Evolutionary conservation across 352 stramenopile species (phyloP), one percentile per base, ranked within the genome.

Genomic region (Pseudoperonospora humuli): DNA sequence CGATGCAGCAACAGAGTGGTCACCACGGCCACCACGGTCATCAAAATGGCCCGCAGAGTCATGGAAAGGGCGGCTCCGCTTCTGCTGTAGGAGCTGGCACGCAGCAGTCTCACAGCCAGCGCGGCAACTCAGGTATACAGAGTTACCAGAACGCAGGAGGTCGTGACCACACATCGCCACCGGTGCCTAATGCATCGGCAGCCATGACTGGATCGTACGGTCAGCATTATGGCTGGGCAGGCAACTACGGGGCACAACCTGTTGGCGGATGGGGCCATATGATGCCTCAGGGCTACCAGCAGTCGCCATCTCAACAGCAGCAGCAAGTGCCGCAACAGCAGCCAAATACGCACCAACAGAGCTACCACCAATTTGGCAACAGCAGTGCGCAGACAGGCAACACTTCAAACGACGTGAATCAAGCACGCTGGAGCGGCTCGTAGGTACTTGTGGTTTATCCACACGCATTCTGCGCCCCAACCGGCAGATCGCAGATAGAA

Each of bases 241-340:
- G 58, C 10, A 86, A 76, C 44, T 90, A 89, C 37, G 76, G 76
- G 20, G 70, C 52, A 3, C 80, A 89, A 54, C 75, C 81, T 13
- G 70, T 88, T 25, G 78, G 77, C 13, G 75, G 70, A 26, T 87
- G 80, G 68, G 65, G 75, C 17, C 77, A 93, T 64, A 89, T 88
- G 73, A 77, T 88, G 69, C 80, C 74, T 0, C 78, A 90, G 45
- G 75, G 68, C n/a, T 87, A 87, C 54, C 79, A 88, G 63, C 73
- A 86, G 56, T 75, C 64, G 24, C 67, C 71, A 17, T 75, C 67
- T 25, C 50, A 48, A 20, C 52, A 77, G 49, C 67, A 83, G 51
- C 68, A 80, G 45, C 67, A 76, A 31, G 39, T 47, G 27, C 55
- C 63, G 34, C 68, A 79, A 48, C 74, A 83, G 45, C 71, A 84